These are phyloP conservation scores for Cryptosporidium viatorum DNA, from an alignment of 169 alveolate genomes.

Conservation along the genomic window DNA sequence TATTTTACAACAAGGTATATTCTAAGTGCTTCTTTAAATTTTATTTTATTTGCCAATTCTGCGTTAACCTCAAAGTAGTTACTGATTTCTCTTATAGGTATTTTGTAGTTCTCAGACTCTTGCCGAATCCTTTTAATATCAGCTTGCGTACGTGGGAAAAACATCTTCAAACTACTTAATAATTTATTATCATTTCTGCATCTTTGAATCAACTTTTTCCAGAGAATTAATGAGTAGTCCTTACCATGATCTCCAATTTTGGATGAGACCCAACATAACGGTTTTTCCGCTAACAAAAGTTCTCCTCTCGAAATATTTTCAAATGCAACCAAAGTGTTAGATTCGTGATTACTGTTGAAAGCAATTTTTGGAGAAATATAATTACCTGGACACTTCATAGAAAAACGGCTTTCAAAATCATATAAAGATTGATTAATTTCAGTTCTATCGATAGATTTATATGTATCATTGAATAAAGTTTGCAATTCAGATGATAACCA, in stretches of 20 bases:
- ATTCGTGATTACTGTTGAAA: neutral
- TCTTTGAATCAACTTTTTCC: slow-evolving; percentile 23
- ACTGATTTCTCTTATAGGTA: slow-evolving; percentile 12
- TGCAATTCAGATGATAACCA: slow-evolving; percentile 58
- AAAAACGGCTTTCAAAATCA: slow-evolving; percentile 10
- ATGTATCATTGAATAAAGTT: slow-evolving; percentile 1
- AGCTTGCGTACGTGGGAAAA: slow-evolving; percentile 53
- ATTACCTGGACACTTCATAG: neutral
- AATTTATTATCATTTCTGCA: neutral
- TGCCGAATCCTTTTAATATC: slow-evolving; percentile 10
- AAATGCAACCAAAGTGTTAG: slow-evolving; percentile 10
- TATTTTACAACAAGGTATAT: slow-evolving; percentile 50
- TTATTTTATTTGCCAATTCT: neutral
- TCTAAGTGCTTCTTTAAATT: slow-evolving; percentile 46
- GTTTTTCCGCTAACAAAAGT: slow-evolving; percentile 19
- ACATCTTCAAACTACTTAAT: neutral
- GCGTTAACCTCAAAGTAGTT: neutral
- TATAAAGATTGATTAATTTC: neutral
- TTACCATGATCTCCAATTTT: neutral
- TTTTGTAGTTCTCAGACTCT: neutral
- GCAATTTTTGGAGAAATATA: slow-evolving; percentile 5
- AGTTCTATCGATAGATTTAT: neutral
- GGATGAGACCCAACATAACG: slow-evolving; percentile 20
- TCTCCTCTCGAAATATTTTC: slow-evolving; percentile 15
- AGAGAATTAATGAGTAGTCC: neutral